Conservation (phyloP, 2,329 filamentous ascomycete genomes). For the Aspergillus felis region DNA sequence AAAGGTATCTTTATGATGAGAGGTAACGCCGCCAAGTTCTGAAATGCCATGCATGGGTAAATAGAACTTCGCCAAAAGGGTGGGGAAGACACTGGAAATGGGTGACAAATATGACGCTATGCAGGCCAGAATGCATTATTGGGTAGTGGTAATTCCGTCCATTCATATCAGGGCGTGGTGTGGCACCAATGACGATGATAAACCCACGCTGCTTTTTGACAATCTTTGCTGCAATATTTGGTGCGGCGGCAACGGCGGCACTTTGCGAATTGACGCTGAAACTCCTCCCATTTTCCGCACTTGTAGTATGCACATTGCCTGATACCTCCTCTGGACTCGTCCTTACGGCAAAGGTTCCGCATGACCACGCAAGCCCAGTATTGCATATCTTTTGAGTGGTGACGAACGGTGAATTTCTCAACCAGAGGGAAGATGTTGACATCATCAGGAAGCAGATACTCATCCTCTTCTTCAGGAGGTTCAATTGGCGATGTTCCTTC, state of each 20-base stretch:
- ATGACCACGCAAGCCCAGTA: constrained; percentile 99
- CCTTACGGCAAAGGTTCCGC: constrained; percentile 96
- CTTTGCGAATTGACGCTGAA: constrained; percentile 93
- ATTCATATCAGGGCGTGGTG: constrained; percentile 34
- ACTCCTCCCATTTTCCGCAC: constrained; percentile 98
- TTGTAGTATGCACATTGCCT: constrained; percentile 97
- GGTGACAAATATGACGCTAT: constrained; percentile 34
- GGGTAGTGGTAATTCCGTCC: constrained; percentile 27
- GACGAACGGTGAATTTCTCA: constrained; percentile 95
- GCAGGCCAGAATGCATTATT: constrained; percentile 33
- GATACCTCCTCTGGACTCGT: constrained; percentile 90
- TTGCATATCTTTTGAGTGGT: constrained; percentile 96
- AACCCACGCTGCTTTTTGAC: constrained; percentile 97
- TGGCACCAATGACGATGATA: constrained; percentile 97
- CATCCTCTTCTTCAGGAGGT: constrained; percentile 63
- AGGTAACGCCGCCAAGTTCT: constrained; percentile 35
- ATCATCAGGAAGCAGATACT: constrained; percentile 88
- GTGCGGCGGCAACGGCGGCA: constrained; percentile 92
- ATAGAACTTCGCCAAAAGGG: constrained; percentile 23
- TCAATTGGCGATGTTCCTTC: constrained; percentile 51
- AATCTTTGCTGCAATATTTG: constrained; percentile 99
- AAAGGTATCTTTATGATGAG: constrained; percentile 37
- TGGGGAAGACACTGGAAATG: constrained; percentile 17
- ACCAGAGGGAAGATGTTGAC: constrained; percentile 98
- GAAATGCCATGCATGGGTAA: constrained; percentile 35